A percentile compares a stretch with the other conserved stretches of the same genome.
Evolutionary conservation across 2,329 filamentous ascomycete genomes (phyloP).

Genomic region (Biscogniauxia sp.): DNA sequence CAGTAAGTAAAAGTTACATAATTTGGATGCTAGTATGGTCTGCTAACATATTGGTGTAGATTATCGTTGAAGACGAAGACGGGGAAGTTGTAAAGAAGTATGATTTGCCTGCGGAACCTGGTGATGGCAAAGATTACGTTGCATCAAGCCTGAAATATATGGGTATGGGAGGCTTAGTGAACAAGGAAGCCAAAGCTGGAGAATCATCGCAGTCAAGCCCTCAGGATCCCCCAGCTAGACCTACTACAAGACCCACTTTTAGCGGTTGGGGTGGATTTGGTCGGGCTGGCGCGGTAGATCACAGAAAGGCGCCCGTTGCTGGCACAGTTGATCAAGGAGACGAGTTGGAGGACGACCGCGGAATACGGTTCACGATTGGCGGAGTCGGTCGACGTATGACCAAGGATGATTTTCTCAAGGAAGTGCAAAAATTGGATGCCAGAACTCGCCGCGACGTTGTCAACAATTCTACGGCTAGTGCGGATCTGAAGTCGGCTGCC

Average conservation of each 20-base stretch:
- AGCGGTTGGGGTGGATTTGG: conserved; percentile 52
- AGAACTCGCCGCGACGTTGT: conserved; percentile 57
- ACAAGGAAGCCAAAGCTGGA: conserved; percentile 35
- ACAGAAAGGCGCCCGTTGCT: conserved; percentile 36
- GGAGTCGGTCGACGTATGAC: conserved; percentile 73
- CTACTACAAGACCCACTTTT: conserved; percentile 37
- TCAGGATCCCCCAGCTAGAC: conserved; percentile 27
- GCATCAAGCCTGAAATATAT: conserved; percentile 52
- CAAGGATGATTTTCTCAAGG: conserved; percentile 74
- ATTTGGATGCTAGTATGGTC: neutral
- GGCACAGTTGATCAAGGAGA: conserved; percentile 40
- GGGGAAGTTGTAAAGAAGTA: conserved; percentile 86
- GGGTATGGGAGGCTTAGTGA: conserved; percentile 47
- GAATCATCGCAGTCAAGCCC: conserved; percentile 22
- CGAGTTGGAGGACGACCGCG: conserved; percentile 64
- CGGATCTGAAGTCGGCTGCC: conserved; percentile 48
- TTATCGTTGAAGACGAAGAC: conserved; percentile 84
- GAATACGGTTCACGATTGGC: conserved; percentile 74
- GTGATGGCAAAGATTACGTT: conserved; percentile 40
- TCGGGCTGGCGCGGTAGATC: conserved; percentile 29
- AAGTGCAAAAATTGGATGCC: conserved; percentile 70
- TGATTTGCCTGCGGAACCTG: conserved; percentile 61
- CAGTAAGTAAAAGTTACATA: conserved; percentile 42
- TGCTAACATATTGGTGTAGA: conserved; percentile 45
- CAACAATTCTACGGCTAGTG: conserved; percentile 48